These are phyloP conservation scores for Eutrema japonicum DNA, from an alignment of 345 rosid species.

Conservation along the genomic window DNA sequence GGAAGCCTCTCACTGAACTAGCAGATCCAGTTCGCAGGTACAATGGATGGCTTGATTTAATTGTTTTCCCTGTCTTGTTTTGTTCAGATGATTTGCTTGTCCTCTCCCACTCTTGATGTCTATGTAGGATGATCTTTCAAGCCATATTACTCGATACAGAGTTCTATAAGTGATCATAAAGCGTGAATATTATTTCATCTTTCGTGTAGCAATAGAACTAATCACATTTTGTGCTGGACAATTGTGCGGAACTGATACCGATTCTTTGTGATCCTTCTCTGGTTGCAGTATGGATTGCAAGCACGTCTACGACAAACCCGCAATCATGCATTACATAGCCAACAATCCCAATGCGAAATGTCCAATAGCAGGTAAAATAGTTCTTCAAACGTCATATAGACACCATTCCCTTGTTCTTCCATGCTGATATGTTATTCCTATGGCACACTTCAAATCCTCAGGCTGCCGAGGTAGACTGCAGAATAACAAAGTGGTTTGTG, in stretches of 20 bases:
- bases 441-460: conserved; percentile 34
- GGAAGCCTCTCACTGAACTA: conserved; percentile 74
- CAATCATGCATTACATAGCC: conserved; percentile 56
- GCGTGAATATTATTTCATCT: not conserved
- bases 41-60: not conserved
- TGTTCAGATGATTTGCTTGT: conserved; percentile 2
- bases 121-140: conserved; percentile 7
- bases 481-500: conserved; percentile 56
- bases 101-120: conserved; percentile 2
- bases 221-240: conserved; percentile 3
- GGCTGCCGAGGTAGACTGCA: conserved; percentile 72
- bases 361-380: conserved; percentile 70
- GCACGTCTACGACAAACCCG: conserved; percentile 76
- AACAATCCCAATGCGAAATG: conserved; percentile 50
- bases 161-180: conserved; percentile 11
- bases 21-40: conserved; percentile 92
- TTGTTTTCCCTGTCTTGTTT: not conserved
- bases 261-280: conserved; percentile 30
- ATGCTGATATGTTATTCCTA: conserved; percentile 27
- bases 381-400: not conserved
- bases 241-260: not conserved
- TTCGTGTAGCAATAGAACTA: conserved; percentile 8
- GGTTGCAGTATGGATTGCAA: conserved; percentile 74
- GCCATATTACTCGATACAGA: not conserved
- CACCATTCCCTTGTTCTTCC: conserved; percentile 23